Base-by-base conservation (phyloP, 345 rosid species). In the Lepidium aucheri region DNA sequence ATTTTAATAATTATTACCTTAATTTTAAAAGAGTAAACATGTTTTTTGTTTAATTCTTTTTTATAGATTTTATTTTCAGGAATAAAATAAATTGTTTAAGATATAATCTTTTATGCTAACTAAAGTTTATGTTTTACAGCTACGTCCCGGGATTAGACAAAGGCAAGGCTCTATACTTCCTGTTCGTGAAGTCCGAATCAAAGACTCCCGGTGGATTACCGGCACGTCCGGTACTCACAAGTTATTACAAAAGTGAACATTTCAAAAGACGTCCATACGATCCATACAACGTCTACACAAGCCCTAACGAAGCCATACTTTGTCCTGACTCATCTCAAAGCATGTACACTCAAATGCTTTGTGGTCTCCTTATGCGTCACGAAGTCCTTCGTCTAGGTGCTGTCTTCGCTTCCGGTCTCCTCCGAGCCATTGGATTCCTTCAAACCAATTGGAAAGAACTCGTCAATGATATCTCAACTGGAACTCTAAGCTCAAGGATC, bases 291-390 rank as follows among this genome's bases (percentile, higher is more conserved):
- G 85, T 81, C 26, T 79, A 80, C 85, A 92, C 95, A 2, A 92
- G 97, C 80, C 95, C 98, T 5, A 74, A 79, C 74, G 95, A 87
- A 77, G 76, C 98, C 57, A 85, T 92, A 45, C 93, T 92, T 28
- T 92, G 98, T 68, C 57, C 78, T 0, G 98, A 92, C 78, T 82
- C 95, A 0, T 82, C 79, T 64, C 98, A 92, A 65, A 87, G 98
- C 80, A 92, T 92, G 98, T 87, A 87, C 70, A 42, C 85, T 11
- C 98, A 92, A 60, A 86, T 92, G 93, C 89, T 92, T 4, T 89
- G 93, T 13, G 96, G 98, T 54, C 84, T 92, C 11, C 46, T 85
- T 53, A 78, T 81, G 88, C 82, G 84, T 38, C 72, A 82, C 16
- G 80, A 84, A 30, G 97, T 92, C 32, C 85, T 86, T n/a, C 91